Evolutionary conservation across 106 monocot species (phyloP).

Genomic region (Allium cepa): DNA sequence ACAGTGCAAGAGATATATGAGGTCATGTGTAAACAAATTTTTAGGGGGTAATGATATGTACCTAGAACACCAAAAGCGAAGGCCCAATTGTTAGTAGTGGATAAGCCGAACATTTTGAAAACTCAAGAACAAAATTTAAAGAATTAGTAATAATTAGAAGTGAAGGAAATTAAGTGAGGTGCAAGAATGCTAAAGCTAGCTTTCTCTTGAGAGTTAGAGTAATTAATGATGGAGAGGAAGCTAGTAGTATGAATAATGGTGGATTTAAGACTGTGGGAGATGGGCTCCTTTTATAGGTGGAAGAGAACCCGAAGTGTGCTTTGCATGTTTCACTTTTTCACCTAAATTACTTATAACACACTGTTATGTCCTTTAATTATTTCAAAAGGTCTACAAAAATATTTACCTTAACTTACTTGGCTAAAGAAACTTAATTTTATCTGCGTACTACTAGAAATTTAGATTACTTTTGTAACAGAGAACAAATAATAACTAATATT

Average conservation of each 20-base stretch:
- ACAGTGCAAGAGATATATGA: neutral
- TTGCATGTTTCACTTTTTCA: neutral
- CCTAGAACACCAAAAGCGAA: conserved; percentile 7
- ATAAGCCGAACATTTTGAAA: conserved; percentile 8
- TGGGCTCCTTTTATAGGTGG: conserved; percentile 3
- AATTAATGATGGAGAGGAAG: neutral
- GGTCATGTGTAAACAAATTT: neutral
- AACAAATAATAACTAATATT: too few relatives aligned
- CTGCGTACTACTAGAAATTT: too few relatives aligned
- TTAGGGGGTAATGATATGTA: neutral
- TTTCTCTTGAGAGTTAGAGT: neutral
- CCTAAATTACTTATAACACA: conserved; percentile 2
- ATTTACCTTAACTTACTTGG: neutral
- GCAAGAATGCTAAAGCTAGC: neutral
- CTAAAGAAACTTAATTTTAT: too few relatives aligned
- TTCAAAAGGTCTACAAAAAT: neutral
- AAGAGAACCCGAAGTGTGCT: neutral
- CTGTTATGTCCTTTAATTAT: neutral
- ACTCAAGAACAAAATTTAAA: neutral
- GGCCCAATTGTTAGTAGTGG: conserved; percentile 6
- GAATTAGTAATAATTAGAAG: neutral
- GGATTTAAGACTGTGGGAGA: neutral
- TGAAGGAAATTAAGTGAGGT: neutral
- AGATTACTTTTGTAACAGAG: too few relatives aligned
- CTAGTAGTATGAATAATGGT: neutral